Evolutionary conservation across 164 flowering plant species (phyloP).

Genomic region (Tinospora cordifolia): DNA sequence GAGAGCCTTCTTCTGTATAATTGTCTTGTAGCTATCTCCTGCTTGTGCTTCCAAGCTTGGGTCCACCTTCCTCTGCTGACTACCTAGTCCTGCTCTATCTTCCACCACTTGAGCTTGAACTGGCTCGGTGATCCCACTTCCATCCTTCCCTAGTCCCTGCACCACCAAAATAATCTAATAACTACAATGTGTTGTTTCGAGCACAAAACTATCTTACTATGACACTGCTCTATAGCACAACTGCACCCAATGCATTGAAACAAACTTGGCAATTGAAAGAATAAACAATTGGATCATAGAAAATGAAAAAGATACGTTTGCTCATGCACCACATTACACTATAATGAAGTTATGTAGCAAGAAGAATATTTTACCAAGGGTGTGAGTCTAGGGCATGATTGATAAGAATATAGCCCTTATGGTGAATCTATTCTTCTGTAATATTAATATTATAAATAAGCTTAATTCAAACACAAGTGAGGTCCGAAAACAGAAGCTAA

Average conservation of each 20-base stretch:
- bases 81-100: conserved; percentile 82
- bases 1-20: conserved; percentile 84
- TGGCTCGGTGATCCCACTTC: conserved; percentile 91
- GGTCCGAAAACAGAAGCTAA: too few species aligned
- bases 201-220: not conserved
- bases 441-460: too few species aligned
- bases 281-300: not conserved
- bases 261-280: too few species aligned
- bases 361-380: too few species aligned
- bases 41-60: conserved; percentile 76
- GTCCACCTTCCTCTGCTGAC: conserved; percentile 68
- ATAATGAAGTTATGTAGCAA: too few species aligned
- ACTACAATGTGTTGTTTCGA: not conserved
- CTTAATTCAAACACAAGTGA: too few species aligned
- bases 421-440: too few species aligned
- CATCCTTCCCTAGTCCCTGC: conserved; percentile 95
- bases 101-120: conserved; percentile 73
- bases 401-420: too few species aligned
- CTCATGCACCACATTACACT: too few species aligned
- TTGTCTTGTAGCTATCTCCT: conserved; percentile 82
- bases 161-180: conserved; percentile 13
- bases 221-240: not conserved
- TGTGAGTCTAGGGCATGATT: too few species aligned
- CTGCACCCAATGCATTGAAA: not conserved
- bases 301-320: too few species aligned